Evolutionary conservation across 768 basidiomycete species (phyloP).

Genomic region (Mycena galopus): DNA sequence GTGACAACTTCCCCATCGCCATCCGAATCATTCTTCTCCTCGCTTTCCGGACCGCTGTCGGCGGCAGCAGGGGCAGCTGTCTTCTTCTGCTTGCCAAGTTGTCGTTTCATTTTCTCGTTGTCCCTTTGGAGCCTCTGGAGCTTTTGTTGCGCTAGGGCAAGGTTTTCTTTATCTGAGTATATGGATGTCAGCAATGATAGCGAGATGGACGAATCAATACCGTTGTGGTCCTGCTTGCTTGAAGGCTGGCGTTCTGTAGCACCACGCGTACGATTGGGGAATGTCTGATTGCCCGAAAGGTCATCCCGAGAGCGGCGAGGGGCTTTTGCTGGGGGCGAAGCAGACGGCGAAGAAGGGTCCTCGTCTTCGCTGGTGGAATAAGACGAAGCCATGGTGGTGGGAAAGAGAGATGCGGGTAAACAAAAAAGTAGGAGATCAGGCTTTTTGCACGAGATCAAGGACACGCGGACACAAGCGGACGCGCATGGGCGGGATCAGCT

Average conservation of each 20-base stretch:
- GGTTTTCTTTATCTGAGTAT: constrained; percentile 7
- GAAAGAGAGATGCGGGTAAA: neutral
- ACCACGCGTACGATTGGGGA: neutral
- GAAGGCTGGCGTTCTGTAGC: neutral
- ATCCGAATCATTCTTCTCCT: neutral
- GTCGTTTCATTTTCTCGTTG: neutral
- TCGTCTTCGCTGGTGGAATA: neutral
- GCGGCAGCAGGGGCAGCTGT: neutral
- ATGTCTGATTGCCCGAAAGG: neutral
- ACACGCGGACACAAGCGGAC: too few species aligned
- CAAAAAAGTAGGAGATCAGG: neutral
- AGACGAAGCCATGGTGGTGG: neutral
- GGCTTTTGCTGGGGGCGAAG: too few species aligned
- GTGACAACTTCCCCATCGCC: neutral
- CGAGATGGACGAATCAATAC: neutral
- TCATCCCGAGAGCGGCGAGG: neutral
- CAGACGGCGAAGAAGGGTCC: too few species aligned
- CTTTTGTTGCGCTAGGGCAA: neutral
- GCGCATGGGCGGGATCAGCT: neutral
- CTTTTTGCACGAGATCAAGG: neutral
- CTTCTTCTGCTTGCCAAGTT: neutral
- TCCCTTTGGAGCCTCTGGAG: neutral
- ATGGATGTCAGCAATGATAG: too few species aligned
- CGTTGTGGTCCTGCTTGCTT: neutral
- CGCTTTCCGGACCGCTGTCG: neutral